phyloP scores from a whole-genome alignment of 495 filamentous ascomycete species.

The Aspergillus baeticus region DNA sequence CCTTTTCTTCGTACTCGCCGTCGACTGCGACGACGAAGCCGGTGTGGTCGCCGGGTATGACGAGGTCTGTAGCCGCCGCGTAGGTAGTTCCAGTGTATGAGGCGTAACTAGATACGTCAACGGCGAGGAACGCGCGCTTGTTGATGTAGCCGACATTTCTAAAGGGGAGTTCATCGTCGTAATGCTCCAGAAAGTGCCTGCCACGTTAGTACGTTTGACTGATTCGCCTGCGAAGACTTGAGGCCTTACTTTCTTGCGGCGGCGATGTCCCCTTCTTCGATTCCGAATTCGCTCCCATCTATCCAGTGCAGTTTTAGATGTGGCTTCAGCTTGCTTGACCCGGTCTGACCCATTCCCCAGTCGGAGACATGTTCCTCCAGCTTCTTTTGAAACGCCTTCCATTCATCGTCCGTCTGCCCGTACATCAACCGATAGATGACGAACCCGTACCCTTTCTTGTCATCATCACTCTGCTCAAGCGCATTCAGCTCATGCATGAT shows the following conservation, averaged over 20 bases:
- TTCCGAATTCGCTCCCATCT: slow-evolving; percentile 27
- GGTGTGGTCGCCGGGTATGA: slow-evolving; percentile 17
- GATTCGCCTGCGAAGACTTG: too few relatives aligned
- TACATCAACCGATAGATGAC: slow-evolving; percentile 35
- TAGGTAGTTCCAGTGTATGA: slow-evolving; percentile 24
- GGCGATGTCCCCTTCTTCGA: slow-evolving; percentile 28
- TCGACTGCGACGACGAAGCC: slow-evolving; percentile 32
- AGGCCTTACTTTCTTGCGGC: slow-evolving; percentile 28
- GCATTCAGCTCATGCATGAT: slow-evolving; percentile 12
- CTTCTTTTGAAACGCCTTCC: slow-evolving; percentile 22
- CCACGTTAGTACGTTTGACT: background rate
- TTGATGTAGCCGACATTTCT: slow-evolving; percentile 7
- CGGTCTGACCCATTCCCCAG: slow-evolving; percentile 28
- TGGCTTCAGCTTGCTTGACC: slow-evolving; percentile 20
- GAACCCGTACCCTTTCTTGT: slow-evolving; percentile 14
- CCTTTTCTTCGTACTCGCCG: slow-evolving; percentile 15
- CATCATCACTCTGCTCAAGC: background rate
- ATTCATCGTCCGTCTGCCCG: slow-evolving; percentile 26
- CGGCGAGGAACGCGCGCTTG: slow-evolving; percentile 15
- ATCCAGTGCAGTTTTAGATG: slow-evolving; percentile 32
- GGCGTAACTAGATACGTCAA: slow-evolving; percentile 24
- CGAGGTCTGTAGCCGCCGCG: slow-evolving; percentile 7
- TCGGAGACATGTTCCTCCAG: slow-evolving; percentile 25
- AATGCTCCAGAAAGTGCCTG: slow-evolving; percentile 15
- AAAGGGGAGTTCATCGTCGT: background rate